phyloP scores from a whole-genome alignment of 2,329 filamentous ascomycete species.

The Stemphylium lycopersici region DNA sequence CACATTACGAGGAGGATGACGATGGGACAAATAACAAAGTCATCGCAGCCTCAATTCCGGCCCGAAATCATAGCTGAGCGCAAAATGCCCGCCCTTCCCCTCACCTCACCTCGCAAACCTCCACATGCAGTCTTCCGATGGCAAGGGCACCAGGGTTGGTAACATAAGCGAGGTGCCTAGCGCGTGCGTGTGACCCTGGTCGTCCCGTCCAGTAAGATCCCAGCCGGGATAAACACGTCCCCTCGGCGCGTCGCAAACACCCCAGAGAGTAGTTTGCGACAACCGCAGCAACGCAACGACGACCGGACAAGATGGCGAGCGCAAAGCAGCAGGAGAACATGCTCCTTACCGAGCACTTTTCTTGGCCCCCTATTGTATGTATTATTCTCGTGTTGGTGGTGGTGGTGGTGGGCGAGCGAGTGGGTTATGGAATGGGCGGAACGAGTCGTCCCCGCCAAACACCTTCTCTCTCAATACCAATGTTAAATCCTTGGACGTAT shows the following conservation, averaged over 20 bases:
- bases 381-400: background rate
- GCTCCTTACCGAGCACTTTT: slow-evolving; percentile 92
- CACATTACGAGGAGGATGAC: no score
- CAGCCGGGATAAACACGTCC: slow-evolving; percentile 28
- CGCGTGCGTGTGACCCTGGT: slow-evolving; percentile 11
- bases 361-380: slow-evolving; percentile 87
- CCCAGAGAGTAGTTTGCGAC: slow-evolving; percentile 11
- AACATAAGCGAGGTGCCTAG: slow-evolving; percentile 9
- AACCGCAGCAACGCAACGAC: slow-evolving; percentile 3
- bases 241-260: slow-evolving; percentile 31
- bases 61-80: background rate
- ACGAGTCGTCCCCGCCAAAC: slow-evolving; percentile 10
- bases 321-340: slow-evolving; percentile 57
- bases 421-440: background rate
- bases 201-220: slow-evolving; percentile 16
- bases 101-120: background rate
- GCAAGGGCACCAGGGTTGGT: background rate
- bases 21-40: no score
- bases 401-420: background rate
- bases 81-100: background rate
- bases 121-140: background rate
- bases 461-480: background rate
- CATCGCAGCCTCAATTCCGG: no score
- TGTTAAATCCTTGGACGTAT: background rate
- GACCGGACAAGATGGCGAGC: slow-evolving; percentile 47